phyloP scores from a whole-genome alignment of 1,284 basidiomycete genomes.

The Phenoliferia sp. region DNA sequence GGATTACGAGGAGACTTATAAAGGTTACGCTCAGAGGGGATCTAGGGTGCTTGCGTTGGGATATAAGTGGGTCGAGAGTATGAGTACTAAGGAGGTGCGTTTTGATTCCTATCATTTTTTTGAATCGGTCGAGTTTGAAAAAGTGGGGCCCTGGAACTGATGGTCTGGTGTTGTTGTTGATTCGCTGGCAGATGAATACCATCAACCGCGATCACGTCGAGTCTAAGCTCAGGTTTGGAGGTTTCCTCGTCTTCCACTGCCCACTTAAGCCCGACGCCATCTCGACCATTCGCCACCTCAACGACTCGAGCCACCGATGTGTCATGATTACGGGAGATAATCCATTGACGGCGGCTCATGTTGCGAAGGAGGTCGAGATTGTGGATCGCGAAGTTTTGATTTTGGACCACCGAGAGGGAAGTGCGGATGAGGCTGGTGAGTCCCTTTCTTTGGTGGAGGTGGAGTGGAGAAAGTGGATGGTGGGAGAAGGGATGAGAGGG shows the following conservation, averaged over 20 bases:
- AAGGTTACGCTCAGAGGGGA: conserved; percentile 83
- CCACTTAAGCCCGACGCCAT: conserved; percentile 91
- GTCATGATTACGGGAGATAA: conserved; percentile 98
- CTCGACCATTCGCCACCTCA: conserved; percentile 80
- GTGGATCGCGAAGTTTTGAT: conserved; percentile 89
- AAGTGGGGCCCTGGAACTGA: neutral
- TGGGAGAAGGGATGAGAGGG: too few species aligned
- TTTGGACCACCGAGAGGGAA: conserved; percentile 77
- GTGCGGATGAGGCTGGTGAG: conserved; percentile 61
- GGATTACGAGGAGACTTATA: conserved; percentile 85
- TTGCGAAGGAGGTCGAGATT: conserved; percentile 90
- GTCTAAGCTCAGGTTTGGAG: conserved; percentile 68
- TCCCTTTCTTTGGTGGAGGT: conserved; percentile 11
- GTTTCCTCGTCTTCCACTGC: conserved; percentile 94
- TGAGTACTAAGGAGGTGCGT: conserved; percentile 60
- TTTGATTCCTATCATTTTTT: neutral
- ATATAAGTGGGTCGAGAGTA: conserved; percentile 68
- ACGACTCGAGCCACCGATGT: conserved; percentile 89
- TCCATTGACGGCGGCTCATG: conserved; percentile 87
- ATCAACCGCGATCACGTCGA: conserved; percentile 74
- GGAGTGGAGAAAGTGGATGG: neutral
- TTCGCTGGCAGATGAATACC: conserved; percentile 76
- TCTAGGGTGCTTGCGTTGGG: conserved; percentile 86
- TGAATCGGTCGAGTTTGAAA: neutral
- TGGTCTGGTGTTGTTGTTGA: neutral